Base-by-base conservation (phyloP, 192 early-diverging fungal species). In the Mortierella antarctica region DNA sequence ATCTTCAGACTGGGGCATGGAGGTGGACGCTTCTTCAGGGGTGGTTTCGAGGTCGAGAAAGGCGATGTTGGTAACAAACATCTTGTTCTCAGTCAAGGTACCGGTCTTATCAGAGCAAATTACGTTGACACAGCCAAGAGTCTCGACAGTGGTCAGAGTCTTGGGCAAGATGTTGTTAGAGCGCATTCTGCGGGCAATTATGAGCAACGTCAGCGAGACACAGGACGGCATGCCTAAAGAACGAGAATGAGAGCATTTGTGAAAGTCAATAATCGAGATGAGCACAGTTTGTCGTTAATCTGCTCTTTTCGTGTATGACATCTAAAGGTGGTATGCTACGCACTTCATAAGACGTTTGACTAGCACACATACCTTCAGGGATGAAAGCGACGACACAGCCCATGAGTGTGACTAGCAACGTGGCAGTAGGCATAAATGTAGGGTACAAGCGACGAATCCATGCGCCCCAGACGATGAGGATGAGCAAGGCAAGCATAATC, bases 61-160 rank as follows among this genome's bases (percentile, higher is more conserved):
- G 40, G 77, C 82, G 18, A 82, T 73, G 57, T 79, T 67, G 47
- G 75, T 76, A 13, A 92, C 90, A 40, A 71, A 73, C 94, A 98
- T 95, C 55, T 88, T 84, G 85, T 91, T 89, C 65, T 89, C 86
- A 13, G 96, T 98, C 48, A 98, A 82, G 10, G 95, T 98, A 0
- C 95, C 96, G n/a, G 96, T 96, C 85, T 98, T 98, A 78, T 98
- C 95, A 52, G 92, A 95, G 57, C 74, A 83, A 62, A 83, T 77
- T 17, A 77, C 67, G 65, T 82, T 89, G 57, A 95, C 90, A 53
- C 91, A 90, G 31, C 95, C 96, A n/a, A 98, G 87, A 4, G 95
- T 95, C 85, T 98, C 95, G 63, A 98, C 90, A 2, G 93, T 92
- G 44, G 91, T 88, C 21, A 98, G 85, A 39, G 92, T 89, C 77